Conservation (phyloP, 352 stramenopile genomes). For the Pythium guiyangense region DNA sequence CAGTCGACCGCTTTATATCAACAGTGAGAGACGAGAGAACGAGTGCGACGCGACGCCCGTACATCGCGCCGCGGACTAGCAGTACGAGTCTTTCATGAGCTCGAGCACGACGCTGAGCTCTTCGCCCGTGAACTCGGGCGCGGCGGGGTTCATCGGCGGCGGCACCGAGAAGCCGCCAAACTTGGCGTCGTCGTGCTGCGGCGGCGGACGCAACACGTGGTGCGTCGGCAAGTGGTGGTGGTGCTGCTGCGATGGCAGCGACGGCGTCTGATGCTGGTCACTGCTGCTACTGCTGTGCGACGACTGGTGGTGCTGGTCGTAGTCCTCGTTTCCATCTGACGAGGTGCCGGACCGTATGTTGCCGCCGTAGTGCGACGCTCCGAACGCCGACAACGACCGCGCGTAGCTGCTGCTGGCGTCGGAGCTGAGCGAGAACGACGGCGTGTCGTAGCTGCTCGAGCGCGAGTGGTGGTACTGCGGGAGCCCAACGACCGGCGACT, state of each 20-base stretch:
- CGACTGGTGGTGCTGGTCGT: conserved; percentile 38
- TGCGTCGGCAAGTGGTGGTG: conserved; percentile 23
- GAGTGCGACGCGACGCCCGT: too few species aligned
- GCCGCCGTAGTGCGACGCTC: conserved; percentile 15
- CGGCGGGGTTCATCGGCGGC: conserved; percentile 59
- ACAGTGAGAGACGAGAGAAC: neutral
- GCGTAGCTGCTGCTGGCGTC: conserved; percentile 15
- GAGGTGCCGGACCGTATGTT: conserved; percentile 23
- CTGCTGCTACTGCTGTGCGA: conserved; percentile 31
- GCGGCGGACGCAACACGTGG: conserved; percentile 57
- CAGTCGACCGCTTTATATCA: conserved; percentile 1
- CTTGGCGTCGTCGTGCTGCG: conserved; percentile 42
- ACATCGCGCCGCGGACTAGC: conserved; percentile 4
- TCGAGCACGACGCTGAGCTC: conserved; percentile 75
- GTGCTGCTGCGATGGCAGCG: conserved; percentile 17
- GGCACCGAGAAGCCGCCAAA: conserved; percentile 44
- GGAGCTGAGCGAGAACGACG: conserved; percentile 21
- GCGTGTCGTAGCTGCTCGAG: conserved; percentile 13
- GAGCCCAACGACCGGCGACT: conserved; percentile 1
- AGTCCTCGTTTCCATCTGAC: conserved; percentile 25
- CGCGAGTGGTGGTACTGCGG: conserved; percentile 17
- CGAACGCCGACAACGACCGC: conserved; percentile 11
- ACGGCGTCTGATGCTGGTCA: neutral
- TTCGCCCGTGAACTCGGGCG: conserved; percentile 69
- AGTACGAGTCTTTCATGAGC: conserved; percentile 79